A percentile compares a stretch with the other conserved stretches of the same genome.
phyloP scores from a whole-genome alignment of 352 stramenopile genomes.

The Globisporangium emineosum region DNA sequence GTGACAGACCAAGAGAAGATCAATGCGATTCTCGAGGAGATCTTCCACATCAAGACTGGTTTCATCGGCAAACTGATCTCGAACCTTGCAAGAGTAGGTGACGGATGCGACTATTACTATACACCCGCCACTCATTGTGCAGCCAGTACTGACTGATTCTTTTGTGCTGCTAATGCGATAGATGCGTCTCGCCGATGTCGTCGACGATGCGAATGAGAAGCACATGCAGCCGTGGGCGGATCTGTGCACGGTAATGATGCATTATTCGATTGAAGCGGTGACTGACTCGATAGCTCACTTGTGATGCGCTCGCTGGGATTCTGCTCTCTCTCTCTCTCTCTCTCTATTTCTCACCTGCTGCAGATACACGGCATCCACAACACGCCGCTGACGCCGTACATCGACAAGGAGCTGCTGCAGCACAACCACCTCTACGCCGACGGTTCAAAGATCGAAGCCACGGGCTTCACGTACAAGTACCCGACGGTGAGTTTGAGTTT shows the following conservation, averaged over 20 bases:
- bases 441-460: constrained; percentile 75
- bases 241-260: constrained; percentile 53
- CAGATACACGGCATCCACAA: constrained; percentile 78
- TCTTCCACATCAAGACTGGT: constrained; percentile 82
- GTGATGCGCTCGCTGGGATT: background rate
- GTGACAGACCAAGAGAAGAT: constrained; percentile 72
- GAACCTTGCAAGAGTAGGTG: constrained; percentile 72
- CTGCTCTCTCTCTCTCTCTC: background rate
- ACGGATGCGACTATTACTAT: constrained; percentile 9
- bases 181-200: constrained; percentile 72
- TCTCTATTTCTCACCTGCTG: background rate
- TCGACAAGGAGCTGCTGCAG: constrained; percentile 84
- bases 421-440: constrained; percentile 82
- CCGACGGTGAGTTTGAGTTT: constrained; percentile 45
- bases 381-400: constrained; percentile 84
- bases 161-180: constrained; percentile 12
- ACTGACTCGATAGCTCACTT: constrained; percentile 8
- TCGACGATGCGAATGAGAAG: constrained; percentile 90
- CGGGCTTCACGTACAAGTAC: constrained; percentile 72
- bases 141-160: background rate
- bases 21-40: constrained; percentile 63
- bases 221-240: constrained; percentile 88
- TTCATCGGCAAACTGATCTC: constrained; percentile 87
- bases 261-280: background rate
- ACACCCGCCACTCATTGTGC: background rate